Evolutionary conservation across 108 stramenopile species (phyloP), one percentile per base, ranked within the genome.

Genomic region (Cyclostephanos tholiformis): DNA sequence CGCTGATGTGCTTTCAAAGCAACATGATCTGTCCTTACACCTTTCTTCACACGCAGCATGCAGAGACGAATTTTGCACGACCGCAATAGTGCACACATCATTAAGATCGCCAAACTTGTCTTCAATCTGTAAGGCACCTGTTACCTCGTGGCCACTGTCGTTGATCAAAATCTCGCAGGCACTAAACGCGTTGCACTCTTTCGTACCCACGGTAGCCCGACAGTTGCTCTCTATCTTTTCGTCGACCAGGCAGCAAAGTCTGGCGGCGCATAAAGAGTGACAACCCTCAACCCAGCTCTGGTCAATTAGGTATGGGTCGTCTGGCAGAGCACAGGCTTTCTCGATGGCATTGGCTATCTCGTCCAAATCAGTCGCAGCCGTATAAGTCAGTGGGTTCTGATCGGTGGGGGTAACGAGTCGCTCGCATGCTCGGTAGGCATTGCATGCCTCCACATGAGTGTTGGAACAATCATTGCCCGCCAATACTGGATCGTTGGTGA

Each of bases 241-340:
- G 39, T 70, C 58, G 36, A 57, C 43, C 16, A 70, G 43, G 29
- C 69, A 70, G 39, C 69, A 70, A 17, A 70, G 39, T 44, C 69
- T 30, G 13, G 19, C 6, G 4, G 69, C 69, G 36, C 69, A 70
- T 14, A 70, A 23, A 6, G 7, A 26, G 38, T 70, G 69, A 29
- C 69, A 70, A 14, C 35, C 57, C 23, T 56, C 38, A 13, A 70
- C 38, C 43, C 56, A 59, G 6, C 41, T 41, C 53, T 53, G 36
- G 27, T 36, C 44, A 19, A 58, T 36, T 29, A 16, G 32, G 9
- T 36, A 38, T 8, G 69, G 69, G 43, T 70, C 35, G 13, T 27
- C 16, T 16, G 56, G 56, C 7, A 59, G 29, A 44, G 56, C 39
- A 23, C 69, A 70, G 16, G 56, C 38, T 19, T 70, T 48, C 30